Evolutionary conservation across 2,329 filamentous ascomycete species (phyloP).

Genomic region (Arthroderma sp.): DNA sequence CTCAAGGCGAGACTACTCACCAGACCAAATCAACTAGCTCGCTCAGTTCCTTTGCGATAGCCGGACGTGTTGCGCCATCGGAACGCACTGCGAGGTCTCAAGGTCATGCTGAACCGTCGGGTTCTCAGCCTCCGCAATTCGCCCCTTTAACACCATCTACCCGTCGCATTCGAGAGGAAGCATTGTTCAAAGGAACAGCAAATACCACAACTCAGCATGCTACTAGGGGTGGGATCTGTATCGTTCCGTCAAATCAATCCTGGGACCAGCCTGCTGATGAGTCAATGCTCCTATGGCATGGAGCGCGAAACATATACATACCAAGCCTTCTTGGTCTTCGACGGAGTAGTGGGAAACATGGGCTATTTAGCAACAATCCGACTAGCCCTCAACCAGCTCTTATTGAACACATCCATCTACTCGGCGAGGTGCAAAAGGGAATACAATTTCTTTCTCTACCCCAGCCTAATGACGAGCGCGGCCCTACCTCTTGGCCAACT

Average conservation of each 20-base stretch:
- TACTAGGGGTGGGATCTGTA: constrained; percentile 32
- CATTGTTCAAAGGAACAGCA: constrained; percentile 31
- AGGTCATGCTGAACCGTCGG: constrained; percentile 17
- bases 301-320: constrained; percentile 31
- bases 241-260: constrained; percentile 28
- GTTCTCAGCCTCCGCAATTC: constrained; percentile 27
- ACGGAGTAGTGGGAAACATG: constrained; percentile 30
- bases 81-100: constrained; percentile 12
- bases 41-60: constrained; percentile 32
- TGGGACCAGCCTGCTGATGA: constrained; percentile 32
- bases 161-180: constrained; percentile 35
- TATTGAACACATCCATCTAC: constrained; percentile 29
- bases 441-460: constrained; percentile 27
- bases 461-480: constrained; percentile 18
- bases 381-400: constrained; percentile 28
- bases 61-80: constrained; percentile 27
- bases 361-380: constrained; percentile 30
- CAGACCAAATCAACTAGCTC: constrained; percentile 32
- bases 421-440: constrained; percentile 32
- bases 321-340: constrained; percentile 35
- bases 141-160: constrained; percentile 40
- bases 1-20: constrained; percentile 26
- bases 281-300: constrained; percentile 34
- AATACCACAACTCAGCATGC: constrained; percentile 18
- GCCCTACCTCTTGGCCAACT: constrained; percentile 18